These are phyloP conservation scores for Clarireedia paspali DNA, from an alignment of 2,329 filamentous ascomycete genomes.

Conservation along the genomic window DNA sequence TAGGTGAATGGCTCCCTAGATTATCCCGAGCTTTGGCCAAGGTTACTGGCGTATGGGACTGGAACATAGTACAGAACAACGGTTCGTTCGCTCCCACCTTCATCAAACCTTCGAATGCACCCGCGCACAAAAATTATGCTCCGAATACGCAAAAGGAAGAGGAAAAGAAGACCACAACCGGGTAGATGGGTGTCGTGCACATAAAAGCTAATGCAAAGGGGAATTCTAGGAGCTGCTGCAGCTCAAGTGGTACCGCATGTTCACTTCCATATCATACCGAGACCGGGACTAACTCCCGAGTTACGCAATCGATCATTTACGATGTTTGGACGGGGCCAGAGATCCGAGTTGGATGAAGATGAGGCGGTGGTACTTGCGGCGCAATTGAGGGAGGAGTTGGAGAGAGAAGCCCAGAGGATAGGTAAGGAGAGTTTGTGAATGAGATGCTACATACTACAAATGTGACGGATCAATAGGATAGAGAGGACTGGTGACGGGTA, in stretches of 20 bases:
- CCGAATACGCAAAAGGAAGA: not conserved
- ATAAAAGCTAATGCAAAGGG: constrained; percentile 7
- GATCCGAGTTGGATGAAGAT: constrained; percentile 70
- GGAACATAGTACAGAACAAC: constrained; percentile 97
- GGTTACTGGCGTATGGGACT: constrained; percentile 68
- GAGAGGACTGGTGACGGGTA: not conserved
- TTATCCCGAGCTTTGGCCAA: constrained; percentile 63
- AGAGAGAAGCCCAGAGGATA: constrained; percentile 35
- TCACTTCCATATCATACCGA: constrained; percentile 89
- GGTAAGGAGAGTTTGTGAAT: constrained; percentile 19
- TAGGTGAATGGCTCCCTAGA: constrained; percentile 62
- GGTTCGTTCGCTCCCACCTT: constrained; percentile 35
- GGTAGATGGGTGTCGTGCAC: not conserved
- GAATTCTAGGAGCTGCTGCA: constrained; percentile 57
- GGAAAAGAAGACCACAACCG: not conserved
- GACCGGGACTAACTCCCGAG: constrained; percentile 55
- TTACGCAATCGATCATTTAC: constrained; percentile 54
- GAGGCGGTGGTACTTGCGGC: constrained; percentile 56
- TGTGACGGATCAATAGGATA: not conserved
- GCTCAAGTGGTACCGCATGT: constrained; percentile 91
- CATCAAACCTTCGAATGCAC: too few relatives aligned
- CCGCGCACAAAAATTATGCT: too few relatives aligned
- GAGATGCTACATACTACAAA: not conserved
- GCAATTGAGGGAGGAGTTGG: constrained; percentile 43
- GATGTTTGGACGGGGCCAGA: constrained; percentile 70